Base-by-base conservation (phyloP, 2,329 filamentous ascomycete genomes). In the Alternaria triticina region DNA sequence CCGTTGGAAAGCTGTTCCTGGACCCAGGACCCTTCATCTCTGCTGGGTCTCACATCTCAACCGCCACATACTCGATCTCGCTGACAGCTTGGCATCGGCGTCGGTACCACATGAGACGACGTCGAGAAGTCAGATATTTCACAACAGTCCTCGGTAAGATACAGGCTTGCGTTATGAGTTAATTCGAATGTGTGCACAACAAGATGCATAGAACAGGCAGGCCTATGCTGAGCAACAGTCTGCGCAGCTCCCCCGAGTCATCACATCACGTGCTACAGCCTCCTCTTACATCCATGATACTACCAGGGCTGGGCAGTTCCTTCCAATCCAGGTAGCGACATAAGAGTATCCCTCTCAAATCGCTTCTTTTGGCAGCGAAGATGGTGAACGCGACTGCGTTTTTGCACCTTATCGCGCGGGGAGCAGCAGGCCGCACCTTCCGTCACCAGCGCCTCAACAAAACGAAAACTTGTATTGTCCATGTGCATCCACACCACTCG, bases 381-480 rank as follows among this genome's bases (percentile, higher is more conserved):
- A 51, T 54, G 56, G 49, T 25, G 45, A 46, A 17, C 44, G 13
- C 44, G 49, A 10, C 43, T 33, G 23, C 51, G 30, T 40, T 43
- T 23, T 9, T 22, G 33, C 33, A 12, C 10, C 23, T 46, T 33
- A 43, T 28, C 20, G 52, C 45, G 58, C 58, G 51, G 58, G 57
- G 50, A 56, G 45, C 27, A 59, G 45, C 50, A 47, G 40, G 12
- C 56, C 27, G 22, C 61, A 40, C 61, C 61, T 63, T 60, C 57
- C 61, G 57, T 63, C 57, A 63, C 59, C 61, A 49, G 50, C 57
- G 27, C 40, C 61, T 46, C 61, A 63, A 63, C 61, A 63, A 47
- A 60, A 59, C 20, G 46, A 57, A 56, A 56, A 56, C 25, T 46
- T 23, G 36, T 28, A 46, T n/a, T 23, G 23, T 15, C n/a, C 27